A percentile compares a stretch with the other conserved stretches of the same genome.
Evolutionary conservation across 2,329 filamentous ascomycete genomes (phyloP).

Genomic region (Aspergillus arachidicola): DNA sequence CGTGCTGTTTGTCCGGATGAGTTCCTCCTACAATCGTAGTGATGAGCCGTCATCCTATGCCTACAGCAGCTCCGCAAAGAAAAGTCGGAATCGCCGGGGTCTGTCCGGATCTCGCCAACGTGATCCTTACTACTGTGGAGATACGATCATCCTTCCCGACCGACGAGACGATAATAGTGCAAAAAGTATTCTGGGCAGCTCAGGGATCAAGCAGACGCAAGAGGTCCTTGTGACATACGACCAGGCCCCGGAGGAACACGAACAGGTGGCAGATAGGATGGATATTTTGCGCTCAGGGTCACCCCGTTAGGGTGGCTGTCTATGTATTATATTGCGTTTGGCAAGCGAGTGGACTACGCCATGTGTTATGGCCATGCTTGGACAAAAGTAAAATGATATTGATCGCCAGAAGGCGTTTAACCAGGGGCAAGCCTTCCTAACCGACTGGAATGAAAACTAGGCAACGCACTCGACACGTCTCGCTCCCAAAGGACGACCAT

Average conservation of each 20-base stretch:
- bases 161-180: not conserved
- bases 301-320: not conserved
- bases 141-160: not conserved
- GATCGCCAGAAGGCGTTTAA: not conserved
- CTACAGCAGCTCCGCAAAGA: not conserved
- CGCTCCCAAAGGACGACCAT: not conserved
- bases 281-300: not conserved
- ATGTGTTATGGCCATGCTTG: not conserved
- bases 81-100: not conserved
- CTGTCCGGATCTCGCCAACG: not conserved
- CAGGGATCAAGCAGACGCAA: not conserved
- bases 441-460: not conserved
- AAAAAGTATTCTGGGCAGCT: not conserved
- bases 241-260: not conserved
- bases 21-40: not conserved
- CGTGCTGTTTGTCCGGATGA: conserved; percentile 24
- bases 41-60: not conserved
- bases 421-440: not conserved
- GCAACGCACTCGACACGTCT: not conserved
- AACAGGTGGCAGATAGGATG: not conserved
- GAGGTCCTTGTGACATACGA: not conserved
- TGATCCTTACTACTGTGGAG: not conserved
- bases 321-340: not conserved
- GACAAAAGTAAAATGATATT: not conserved
- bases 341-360: not conserved